A percentile compares a stretch with the other conserved stretches of the same genome.
These are phyloP conservation scores for Malassezia psittaci DNA, from an alignment of 1,284 basidiomycete species.

Conservation along the genomic window DNA sequence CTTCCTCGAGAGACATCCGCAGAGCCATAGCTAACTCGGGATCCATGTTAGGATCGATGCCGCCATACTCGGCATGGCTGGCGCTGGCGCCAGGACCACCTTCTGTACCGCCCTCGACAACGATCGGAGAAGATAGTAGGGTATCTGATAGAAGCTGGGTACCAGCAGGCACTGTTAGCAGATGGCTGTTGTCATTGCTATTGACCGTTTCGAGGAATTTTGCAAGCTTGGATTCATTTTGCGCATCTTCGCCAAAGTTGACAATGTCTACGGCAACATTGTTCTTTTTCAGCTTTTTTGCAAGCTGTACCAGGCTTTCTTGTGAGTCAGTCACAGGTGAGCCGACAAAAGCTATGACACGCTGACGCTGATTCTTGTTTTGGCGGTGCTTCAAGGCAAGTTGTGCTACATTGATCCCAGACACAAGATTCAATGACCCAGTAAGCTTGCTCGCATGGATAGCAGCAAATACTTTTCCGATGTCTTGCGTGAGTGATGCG, in stretches of 20 bases:
- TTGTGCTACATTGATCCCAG: constrained; percentile 83
- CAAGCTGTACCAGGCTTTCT: constrained; percentile 58
- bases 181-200: constrained; percentile 68
- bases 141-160: constrained; percentile 65
- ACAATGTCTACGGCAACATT: constrained; percentile 91
- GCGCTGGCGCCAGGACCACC: constrained; percentile 21
- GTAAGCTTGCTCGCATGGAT: constrained; percentile 66
- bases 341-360: constrained; percentile 84
- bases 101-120: constrained; percentile 66
- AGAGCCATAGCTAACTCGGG: constrained; percentile 96
- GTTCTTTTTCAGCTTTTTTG: constrained; percentile 98
- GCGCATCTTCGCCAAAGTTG: constrained; percentile 58
- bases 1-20: constrained; percentile 95
- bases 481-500: constrained; percentile 85
- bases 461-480: constrained; percentile 77
- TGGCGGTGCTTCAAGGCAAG: constrained; percentile 94
- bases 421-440: constrained; percentile 72
- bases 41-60: constrained; percentile 81
- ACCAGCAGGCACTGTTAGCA: constrained; percentile 69
- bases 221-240: constrained; percentile 56
- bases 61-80: constrained; percentile 59
- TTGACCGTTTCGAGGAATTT: constrained; percentile 68
- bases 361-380: constrained; percentile 94
- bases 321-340: constrained; percentile 56
- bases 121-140: constrained; percentile 68